These are phyloP conservation scores for Sanghuangporus sanghuang DNA, from an alignment of 1,284 basidiomycete species.

Conservation along the genomic window DNA sequence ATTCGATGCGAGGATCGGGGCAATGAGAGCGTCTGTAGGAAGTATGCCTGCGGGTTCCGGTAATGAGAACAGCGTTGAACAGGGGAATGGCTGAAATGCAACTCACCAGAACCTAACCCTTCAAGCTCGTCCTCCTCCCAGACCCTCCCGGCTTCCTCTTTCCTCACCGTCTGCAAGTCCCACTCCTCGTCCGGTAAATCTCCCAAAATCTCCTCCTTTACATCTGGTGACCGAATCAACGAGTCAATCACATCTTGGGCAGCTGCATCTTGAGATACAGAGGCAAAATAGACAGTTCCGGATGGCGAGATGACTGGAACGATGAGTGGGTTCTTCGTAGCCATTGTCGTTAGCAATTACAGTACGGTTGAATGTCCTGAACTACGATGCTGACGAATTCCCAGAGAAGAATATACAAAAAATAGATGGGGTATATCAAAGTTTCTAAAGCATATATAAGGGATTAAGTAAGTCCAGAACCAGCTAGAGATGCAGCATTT, in stretches of 20 bases:
- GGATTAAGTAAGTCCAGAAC: not conserved
- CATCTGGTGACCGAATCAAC: conserved; percentile 41
- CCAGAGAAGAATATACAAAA: not conserved
- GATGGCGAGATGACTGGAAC: conserved; percentile 56
- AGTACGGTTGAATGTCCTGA: not conserved
- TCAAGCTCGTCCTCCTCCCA: conserved; percentile 71
- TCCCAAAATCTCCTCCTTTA: conserved; percentile 50
- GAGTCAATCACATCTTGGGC: conserved; percentile 54
- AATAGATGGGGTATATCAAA: not conserved
- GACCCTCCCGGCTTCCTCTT: conserved; percentile 48
- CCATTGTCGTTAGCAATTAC: conserved; percentile 23
- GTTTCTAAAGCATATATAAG: not conserved
- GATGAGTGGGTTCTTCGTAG: conserved; percentile 37
- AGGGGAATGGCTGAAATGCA: not conserved
- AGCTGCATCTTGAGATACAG: conserved; percentile 45
- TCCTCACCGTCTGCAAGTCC: conserved; percentile 61
- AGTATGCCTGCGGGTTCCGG: conserved; percentile 42
- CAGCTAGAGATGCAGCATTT: not conserved
- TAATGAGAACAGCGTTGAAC: not conserved
- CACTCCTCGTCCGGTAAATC: conserved; percentile 50
- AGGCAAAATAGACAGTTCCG: conserved; percentile 58
- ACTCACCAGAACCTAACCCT: conserved; percentile 57
- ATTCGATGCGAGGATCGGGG: conserved; percentile 42
- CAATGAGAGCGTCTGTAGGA: conserved; percentile 38
- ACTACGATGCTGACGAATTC: not conserved